Conservation (phyloP, 2,329 filamentous ascomycete species). For the Alternaria atra region DNA sequence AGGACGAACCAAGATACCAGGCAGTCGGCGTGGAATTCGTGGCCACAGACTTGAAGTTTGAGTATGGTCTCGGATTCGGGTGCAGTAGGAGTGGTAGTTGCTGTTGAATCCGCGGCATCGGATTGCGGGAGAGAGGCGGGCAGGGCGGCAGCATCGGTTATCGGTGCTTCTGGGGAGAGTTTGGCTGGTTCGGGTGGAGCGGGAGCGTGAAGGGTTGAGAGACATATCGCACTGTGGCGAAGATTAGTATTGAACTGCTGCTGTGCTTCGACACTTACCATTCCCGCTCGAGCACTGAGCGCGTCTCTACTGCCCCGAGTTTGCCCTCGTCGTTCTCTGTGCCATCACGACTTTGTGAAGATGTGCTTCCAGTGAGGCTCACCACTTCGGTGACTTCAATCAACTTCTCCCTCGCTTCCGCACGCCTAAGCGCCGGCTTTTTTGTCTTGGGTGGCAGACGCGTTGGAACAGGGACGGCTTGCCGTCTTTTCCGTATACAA, state of each 20-base stretch:
- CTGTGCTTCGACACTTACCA: constrained; percentile 27
- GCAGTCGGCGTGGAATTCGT: constrained; percentile 46
- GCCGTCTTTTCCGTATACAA: constrained; percentile 29
- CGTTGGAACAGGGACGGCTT: constrained; percentile 6
- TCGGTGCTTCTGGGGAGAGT: constrained; percentile 19
- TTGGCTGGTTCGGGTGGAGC: constrained; percentile 40
- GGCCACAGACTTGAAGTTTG: constrained; percentile 35
- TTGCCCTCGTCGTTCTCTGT: constrained; percentile 3
- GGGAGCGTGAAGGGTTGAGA: constrained; percentile 38
- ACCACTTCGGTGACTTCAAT: constrained; percentile 33
- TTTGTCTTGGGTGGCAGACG: constrained; percentile 17
- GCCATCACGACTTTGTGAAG: neutral
- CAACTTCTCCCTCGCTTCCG: constrained; percentile 34
- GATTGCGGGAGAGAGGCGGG: neutral
- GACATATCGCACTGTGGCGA: constrained; percentile 42
- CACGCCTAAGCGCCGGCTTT: constrained; percentile 28
- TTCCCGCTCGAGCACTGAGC: constrained; percentile 35
- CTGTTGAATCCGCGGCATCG: neutral
- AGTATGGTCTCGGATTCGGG: constrained; percentile 33
- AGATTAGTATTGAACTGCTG: neutral
- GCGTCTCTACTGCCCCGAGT: constrained; percentile 14
- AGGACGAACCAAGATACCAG: constrained; percentile 43
- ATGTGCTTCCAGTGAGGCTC: constrained; percentile 1
- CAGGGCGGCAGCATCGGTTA: constrained; percentile 12
- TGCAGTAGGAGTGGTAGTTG: constrained; percentile 4